Base-by-base conservation (phyloP, 129 eudicot species). In the Tagetes erecta region DNA sequence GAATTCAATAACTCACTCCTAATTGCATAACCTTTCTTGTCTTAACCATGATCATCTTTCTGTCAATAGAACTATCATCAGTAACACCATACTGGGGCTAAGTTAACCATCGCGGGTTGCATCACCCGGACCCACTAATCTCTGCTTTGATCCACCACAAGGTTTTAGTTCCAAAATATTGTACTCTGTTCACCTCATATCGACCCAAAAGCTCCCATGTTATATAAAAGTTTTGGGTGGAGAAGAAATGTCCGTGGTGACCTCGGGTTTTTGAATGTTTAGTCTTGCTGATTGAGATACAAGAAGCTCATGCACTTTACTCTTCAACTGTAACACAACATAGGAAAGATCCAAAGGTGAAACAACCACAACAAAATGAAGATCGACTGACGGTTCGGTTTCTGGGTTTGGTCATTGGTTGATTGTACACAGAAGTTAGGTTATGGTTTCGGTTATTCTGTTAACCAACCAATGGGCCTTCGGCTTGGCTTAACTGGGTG, bases 231-330 rank as follows among this genome's bases (percentile, higher is more conserved):
- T 51, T 76, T 84, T 68, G 57, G 50, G 41, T 46, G 65, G 55
- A 41, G 80, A 30, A 47, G 80, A 44, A 45, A 70, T 2, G 35
- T 30, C 58, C 66, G 80, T 51, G 80, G 68, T 58, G 45, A 5
- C 66, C 51, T 79, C 80, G 0, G 81, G 49, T 68, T 80, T 80
- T 51, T 85, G 68, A 31, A 55, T 62, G 76, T 8, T 64, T 42
- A 89, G 79, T 76, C 84, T 84, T 50, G 67, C 51, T 35, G 87
- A 84, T 70, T 89, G 98, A 69, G 91, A 83, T 44, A 84, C 73
- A 76, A 92, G 74, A 64, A 92, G 77, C 67, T 87, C 90, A 51
- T 92, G 91, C 73, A 92, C 98, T 70, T 78, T 87, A 8, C 58
- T 71, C 82, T 85, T 92, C 80, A 92, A 80, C 98, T 92, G 86